phyloP scores from a whole-genome alignment of 148 eudicot species.

The Chenopodium berlandieri region DNA sequence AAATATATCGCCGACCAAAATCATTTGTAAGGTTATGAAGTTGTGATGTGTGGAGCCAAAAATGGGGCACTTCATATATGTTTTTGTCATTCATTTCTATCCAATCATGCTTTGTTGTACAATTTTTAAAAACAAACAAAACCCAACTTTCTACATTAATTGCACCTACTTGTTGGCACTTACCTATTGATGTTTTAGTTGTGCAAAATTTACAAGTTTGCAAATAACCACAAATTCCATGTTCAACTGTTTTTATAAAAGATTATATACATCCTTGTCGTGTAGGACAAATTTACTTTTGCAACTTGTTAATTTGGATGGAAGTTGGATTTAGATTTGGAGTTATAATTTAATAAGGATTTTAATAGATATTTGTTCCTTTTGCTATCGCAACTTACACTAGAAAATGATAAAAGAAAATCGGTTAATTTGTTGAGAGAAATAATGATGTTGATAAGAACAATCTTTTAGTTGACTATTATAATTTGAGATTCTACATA shows the following conservation, averaged over 20 bases:
- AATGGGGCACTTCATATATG: background rate
- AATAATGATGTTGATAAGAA: too few species aligned
- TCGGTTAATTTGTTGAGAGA: too few species aligned
- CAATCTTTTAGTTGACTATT: too few species aligned
- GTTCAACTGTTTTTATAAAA: background rate
- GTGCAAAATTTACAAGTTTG: background rate
- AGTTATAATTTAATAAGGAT: too few species aligned
- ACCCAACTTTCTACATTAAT: conserved; percentile 24
- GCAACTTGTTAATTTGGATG: background rate
- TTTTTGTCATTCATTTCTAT: background rate
- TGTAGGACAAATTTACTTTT: background rate
- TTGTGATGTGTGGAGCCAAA: conserved; percentile 19
- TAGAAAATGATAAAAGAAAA: too few species aligned
- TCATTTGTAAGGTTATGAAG: conserved; percentile 6
- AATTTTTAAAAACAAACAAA: conserved; percentile 12
- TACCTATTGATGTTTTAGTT: background rate
- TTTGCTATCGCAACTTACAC: too few species aligned
- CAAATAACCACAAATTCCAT: background rate
- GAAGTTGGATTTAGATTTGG: too few species aligned
- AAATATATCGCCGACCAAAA: conserved; percentile 17
- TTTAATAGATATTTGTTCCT: too few species aligned
- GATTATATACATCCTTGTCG: background rate
- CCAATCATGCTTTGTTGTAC: conserved; percentile 6
- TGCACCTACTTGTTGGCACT: background rate
- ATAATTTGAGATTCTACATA: too few species aligned